Evolutionary conservation across 768 basidiomycete species (phyloP), one percentile per base, ranked within the genome.

Genomic region (Saitozyma podzolica): DNA sequence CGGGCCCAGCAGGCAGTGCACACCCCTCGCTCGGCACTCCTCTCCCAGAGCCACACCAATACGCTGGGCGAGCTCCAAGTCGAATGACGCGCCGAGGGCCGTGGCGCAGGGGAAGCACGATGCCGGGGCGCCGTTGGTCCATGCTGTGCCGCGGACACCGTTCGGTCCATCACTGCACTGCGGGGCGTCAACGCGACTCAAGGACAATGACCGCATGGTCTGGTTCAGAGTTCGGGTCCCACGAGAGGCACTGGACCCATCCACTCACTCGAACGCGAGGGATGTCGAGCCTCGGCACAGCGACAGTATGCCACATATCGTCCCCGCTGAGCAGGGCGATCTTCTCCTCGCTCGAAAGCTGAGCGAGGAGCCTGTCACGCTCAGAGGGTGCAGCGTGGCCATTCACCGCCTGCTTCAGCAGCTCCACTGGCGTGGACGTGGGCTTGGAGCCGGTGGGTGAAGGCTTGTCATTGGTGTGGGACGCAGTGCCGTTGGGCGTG

Each of bases 31-130:
- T 9, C 82, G 79, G 53, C 81, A 80, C 70, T 87, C 86, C 20
- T 85, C 83, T 2, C 82, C 85, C 2, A 87, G 79, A 10, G 84
- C 83, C 50, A 82, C 73, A 9, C 85, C 86, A 17, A 86, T 80
- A 45, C 80, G 67, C 14, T 64, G 64, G 11, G 83, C 82, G 8
- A 86, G 82, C 6, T 83, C 83, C 3, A 83, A 66, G 59, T 86
- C 85, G 65, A 86, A 86, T 0, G 85, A 84, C 8, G 85, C 83
- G 7, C 83, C 86, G 6, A 87, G 69, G 9, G 84, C 85, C 4
- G 85, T 86, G 8, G 84, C 85, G 2, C 82, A 82, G 0, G 86
- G 86, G 74, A 86, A 85, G 65, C 85, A 86, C 58, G 83, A 85
- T 1, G 85, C 81, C 0, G 84, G 84, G 9, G 83, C 82, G 42